Conservation (phyloP, 2,329 filamentous ascomycete genomes). For the Arthrobotrys sphaeroides region DNA sequence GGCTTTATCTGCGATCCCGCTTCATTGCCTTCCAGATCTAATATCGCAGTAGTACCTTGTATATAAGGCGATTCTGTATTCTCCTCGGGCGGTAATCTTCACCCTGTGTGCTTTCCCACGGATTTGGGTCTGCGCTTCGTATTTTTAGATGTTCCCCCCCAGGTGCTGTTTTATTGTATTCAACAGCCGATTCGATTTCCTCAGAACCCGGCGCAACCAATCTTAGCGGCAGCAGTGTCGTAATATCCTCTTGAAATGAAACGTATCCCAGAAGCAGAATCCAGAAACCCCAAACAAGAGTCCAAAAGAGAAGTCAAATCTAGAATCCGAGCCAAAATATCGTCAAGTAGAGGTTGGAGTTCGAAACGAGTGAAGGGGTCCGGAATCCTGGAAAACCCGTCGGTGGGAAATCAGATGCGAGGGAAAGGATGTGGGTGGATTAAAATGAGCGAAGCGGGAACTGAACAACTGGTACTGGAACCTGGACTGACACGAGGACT, state of each 20-base stretch:
- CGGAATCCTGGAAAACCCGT: background rate
- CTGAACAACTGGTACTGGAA: conserved; percentile 33
- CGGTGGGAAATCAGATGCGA: conserved; percentile 5
- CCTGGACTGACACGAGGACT: conserved; percentile 46
- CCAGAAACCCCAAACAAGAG: conserved; percentile 16
- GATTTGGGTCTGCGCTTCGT: conserved; percentile 12
- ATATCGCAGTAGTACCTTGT: conserved; percentile 3
- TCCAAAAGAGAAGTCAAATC: conserved; percentile 4
- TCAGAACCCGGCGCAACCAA: conserved; percentile 30
- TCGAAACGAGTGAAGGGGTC: conserved; percentile 18
- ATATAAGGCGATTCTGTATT: background rate
- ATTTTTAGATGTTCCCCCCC: conserved; percentile 9
- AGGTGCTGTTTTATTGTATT: background rate
- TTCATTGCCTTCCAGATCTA: conserved; percentile 43
- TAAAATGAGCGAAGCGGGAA: conserved; percentile 41
- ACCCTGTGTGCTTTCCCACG: conserved; percentile 4
- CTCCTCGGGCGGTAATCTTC: background rate
- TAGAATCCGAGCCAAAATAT: conserved; percentile 8
- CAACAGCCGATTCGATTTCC: conserved; percentile 11
- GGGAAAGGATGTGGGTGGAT: conserved; percentile 26
- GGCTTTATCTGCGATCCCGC: conserved; percentile 20
- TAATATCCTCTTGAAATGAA: conserved; percentile 20
- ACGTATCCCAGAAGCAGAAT: conserved; percentile 24
- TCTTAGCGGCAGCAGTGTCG: conserved; percentile 27
- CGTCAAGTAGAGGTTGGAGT: conserved; percentile 7